Base-by-base conservation (phyloP, 192 early-diverging fungal genomes). In the Linnemannia elongata region DNA sequence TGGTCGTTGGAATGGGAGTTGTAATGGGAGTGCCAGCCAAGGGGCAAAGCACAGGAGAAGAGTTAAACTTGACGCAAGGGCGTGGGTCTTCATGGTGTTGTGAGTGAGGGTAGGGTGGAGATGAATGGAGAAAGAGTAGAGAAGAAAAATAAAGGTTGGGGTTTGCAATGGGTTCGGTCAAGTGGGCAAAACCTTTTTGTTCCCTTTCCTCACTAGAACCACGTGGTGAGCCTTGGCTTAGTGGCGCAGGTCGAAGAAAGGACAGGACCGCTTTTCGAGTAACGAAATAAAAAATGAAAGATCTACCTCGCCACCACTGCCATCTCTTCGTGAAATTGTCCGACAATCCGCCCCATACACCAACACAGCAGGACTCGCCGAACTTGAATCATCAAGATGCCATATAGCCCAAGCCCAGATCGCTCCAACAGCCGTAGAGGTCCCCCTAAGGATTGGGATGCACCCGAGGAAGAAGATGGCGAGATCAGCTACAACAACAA, bases 381-480 rank as follows among this genome's bases (percentile, higher is more conserved):
- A 45, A 13, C 12, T 13, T 15, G 3, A 17, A 52, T 20, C 49
- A 52, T 18, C 49, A 52, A 12, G 60, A 87, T 87, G 85, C 76
- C 85, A 12, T 52, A 80, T 42, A 81, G 76, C 66, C 79, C 69
- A 75, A 87, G 85, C 60, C 85, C 85, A 20, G 85, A 87, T 66
- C 75, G 83, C 22, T 49, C 70, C 52, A 42, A 72, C 17, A 78
- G 80, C 70, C 69, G 78, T 20, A 76, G 80, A 54, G 76, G 79
- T 36, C 66, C 76, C 22, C 85, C 85, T 52, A 75, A 71, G 27
- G 85, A 87, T 75, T 87, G 85, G 85, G 85, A 87, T 87, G 85
- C 85, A 36, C 85, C 85, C 57, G 85, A 87, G 45, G 79, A 81
- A 63, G 85, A 87, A 44, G 85, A 87, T 15, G 85, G 85, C 63